Evolutionary conservation across 108 stramenopile species (phyloP), one percentile per base, ranked within the genome.

Genomic region (Fistulifera pelliculosa): DNA sequence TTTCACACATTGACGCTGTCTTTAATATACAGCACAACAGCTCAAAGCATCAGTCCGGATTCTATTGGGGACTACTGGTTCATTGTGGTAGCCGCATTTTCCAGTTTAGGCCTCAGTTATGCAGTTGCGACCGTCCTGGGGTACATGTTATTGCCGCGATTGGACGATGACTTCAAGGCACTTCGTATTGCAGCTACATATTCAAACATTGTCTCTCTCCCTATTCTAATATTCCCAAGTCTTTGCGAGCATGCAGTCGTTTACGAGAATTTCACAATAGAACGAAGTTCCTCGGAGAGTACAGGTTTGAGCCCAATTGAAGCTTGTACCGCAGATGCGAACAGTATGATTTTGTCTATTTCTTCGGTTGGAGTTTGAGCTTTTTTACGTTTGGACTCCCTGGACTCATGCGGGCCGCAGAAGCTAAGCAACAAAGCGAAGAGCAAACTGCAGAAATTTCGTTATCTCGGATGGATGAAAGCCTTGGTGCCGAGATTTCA

Each of bases 211-310:
- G 70, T 87, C 12, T 74, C 79, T 2, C 52, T 85, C 35, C 85
- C 85, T 1, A 80, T 87, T 56, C 38, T 87, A 47, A 73, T 87
- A 27, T 87, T 87, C 60, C 85, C 85, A 10, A 69, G 75, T 27
- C 67, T 87, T 1, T 87, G 85, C 55, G 85, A 87, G 56, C 83
- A 73, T 59, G 49, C 68, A 5, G 76, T 81, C 2, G 78, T 87
- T 11, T 62, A 80, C 38, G 65, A 81, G 58, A 63, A 62, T 18
- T 81, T 74, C 54, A 63, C 16, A 35, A 17, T 43, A 3, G 15
- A 57, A 3, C 25, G 14, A 19, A 23, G 8, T 22, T 21, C 17
- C 14, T 51, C 23, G n/a, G 48, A 38, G 26, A 11, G 64, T 54
- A 28, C 57, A 17, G 8, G 31, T 2, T 19, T 39, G 35, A 15